Base-by-base conservation (phyloP, 495 filamentous ascomycete genomes). In the Delitschia confertaspora region DNA sequence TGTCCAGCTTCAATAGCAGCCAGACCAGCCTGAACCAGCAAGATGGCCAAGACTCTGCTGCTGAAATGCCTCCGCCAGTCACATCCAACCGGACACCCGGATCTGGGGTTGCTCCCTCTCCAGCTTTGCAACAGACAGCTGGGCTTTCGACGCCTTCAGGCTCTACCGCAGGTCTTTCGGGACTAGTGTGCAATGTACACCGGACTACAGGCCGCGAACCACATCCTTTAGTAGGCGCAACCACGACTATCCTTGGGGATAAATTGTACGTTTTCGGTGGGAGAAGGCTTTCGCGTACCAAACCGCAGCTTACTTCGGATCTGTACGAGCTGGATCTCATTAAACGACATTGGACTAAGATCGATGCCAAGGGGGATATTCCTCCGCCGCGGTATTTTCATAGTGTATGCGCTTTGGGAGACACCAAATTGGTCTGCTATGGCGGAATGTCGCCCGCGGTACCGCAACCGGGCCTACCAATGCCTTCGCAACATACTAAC, bases 241-340 rank as follows among this genome's bases (percentile, higher is more conserved):
- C 93, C 0, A 96, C 93, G 0, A 96, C 93, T 0, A 83, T 96
- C 37, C 57, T 98, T 17, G 88, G 87, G 7, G 91, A 98, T 60
- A 94, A 85, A 58, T 69, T 98, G 24, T 98, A 93, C 61, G 88
- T 95, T 4, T 96, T 96, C 63, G 91, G 91, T 10, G 91, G 91
- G 13, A 78, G 89, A 35, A 75, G 88, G 47, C 66, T 98, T 27
- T 93, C 89, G 10, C 70, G 85, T 49, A 83, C 78, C 45, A 76
- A 80, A 38, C 84, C 91, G 6, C 81, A 84, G 26, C 67, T 96
- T 46, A 95, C 87, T 2, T 78, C 84, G 18, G 83, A 94, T 57
- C 67, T 96, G 42, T 94, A 94, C 58, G 93, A 95, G 61, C 67
- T 98, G 45, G 89, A 96, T 63, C 71, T 98, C 33, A 81, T 95